Evolutionary conservation across 306 rosid species (phyloP).

Genomic region (Malus domestica): DNA sequence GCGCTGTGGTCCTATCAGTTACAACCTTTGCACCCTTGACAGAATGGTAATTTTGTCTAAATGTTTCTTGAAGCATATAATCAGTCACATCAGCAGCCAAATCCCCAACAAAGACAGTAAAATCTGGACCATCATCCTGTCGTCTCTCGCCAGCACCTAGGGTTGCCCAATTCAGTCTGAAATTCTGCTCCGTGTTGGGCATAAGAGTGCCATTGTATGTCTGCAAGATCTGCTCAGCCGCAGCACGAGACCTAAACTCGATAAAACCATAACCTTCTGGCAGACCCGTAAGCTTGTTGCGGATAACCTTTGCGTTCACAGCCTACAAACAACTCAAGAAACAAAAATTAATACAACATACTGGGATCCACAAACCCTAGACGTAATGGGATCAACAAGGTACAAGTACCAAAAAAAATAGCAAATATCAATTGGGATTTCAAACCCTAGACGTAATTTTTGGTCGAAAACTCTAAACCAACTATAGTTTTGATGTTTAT

Average conservation of each 20-base stretch:
- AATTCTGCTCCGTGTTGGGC: slow-evolving; percentile 53
- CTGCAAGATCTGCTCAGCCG: slow-evolving; percentile 43
- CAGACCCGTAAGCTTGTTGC: slow-evolving; percentile 44
- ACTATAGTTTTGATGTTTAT: neutral
- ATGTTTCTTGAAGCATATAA: slow-evolving; percentile 52
- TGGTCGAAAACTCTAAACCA: neutral
- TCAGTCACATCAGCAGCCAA: slow-evolving; percentile 66
- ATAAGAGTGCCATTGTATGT: slow-evolving; percentile 41
- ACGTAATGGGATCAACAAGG: too few relatives aligned
- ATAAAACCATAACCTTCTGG: slow-evolving; percentile 61
- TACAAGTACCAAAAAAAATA: neutral
- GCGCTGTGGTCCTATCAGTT: slow-evolving; percentile 57
- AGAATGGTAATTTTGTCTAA: slow-evolving; percentile 33
- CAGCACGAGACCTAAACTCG: slow-evolving; percentile 39
- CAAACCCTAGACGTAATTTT: neutral
- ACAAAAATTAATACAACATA: neutral
- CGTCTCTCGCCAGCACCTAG: slow-evolving; percentile 68
- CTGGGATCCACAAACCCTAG: neutral
- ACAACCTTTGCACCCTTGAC: slow-evolving; percentile 68
- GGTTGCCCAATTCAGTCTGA: slow-evolving; percentile 62
- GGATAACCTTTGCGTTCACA: slow-evolving; percentile 45
- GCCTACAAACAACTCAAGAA: slow-evolving; percentile 18
- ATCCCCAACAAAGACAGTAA: slow-evolving; percentile 56
- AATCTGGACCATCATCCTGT: slow-evolving; percentile 55
- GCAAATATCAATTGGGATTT: neutral